Base-by-base conservation (phyloP, 352 stramenopile species). In the Globisporangium sylvaticum region DNA sequence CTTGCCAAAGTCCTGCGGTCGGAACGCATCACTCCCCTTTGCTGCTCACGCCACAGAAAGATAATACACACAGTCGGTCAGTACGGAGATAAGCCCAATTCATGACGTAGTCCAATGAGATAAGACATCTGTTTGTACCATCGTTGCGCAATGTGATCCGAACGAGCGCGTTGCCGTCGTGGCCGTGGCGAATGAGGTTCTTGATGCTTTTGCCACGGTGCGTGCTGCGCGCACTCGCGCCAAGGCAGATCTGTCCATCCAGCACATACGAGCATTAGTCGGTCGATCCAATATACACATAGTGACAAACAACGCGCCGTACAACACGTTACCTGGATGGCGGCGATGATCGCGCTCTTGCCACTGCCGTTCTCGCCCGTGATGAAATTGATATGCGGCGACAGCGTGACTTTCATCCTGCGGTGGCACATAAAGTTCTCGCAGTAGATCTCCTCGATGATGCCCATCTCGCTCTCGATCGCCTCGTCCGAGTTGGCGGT, bases 391-490 rank as follows among this genome's bases (percentile, higher is more conserved):
- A 94, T 92, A 46, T 93, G 81, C 1, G 81, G 84, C 46, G 75
- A 79, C 20, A 99, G 71, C 10, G 90, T 71, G 22, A 99, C 83
- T 0, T 79, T 84, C 59, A 99, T 78, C 66, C 97, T 97, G 59
- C 88, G 89, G 69, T 99, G 96, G 75, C 96, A 99, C 97, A 99
- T 99, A 76, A 99, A 99, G 73, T 99, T 98, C 71, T 98, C 93
- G 56, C 94, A 93, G 79, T 98, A 98, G 34, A 99, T 97, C 68
- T 96, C 87, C 22, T 96, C 82, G 46, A 99, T 97, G 39, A 99
- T 86, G 4, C 97, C 97, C 66, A 97, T 95, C 70, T 98, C 84
- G n/a, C 74, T 81, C 57, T 76, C 69, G 31, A 69, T 81, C 58
- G 72, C 50, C 12, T 72, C 68, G 61, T 80, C 69, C 46, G 69